Evolutionary conservation across 305 asterid species (phyloP).

Genomic region (Solanum hybrid): DNA sequence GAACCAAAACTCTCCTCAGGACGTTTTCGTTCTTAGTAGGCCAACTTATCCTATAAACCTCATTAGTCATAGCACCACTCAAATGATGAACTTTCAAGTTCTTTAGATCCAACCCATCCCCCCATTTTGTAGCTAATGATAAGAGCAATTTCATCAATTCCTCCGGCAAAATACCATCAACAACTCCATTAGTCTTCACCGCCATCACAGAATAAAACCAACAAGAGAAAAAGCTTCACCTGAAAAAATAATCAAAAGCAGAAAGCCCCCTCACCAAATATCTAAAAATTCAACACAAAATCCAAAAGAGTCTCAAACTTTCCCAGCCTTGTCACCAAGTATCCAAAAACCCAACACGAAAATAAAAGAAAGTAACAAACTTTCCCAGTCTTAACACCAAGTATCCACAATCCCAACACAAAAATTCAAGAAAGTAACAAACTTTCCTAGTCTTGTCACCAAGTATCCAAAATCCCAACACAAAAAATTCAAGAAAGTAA

Average conservation of each 20-base stretch:
- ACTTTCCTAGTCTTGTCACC: not conserved
- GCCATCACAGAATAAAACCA: slow-evolving; percentile 35
- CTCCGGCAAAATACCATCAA: slow-evolving; percentile 43
- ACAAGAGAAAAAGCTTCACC: not conserved
- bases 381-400: not conserved
- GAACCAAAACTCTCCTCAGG: slow-evolving; percentile 49
- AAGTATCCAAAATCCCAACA: not conserved
- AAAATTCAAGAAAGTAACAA: not conserved
- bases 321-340: not conserved
- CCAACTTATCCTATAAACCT: slow-evolving; percentile 66
- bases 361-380: not conserved
- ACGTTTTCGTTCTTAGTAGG: slow-evolving; percentile 28
- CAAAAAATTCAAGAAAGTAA: not conserved
- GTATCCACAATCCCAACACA: not conserved
- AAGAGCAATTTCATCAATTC: slow-evolving; percentile 42
- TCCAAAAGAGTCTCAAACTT: not conserved
- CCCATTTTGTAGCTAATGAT: slow-evolving; percentile 55
- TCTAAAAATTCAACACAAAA: not conserved
- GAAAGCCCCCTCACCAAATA: not conserved
- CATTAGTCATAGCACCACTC: slow-evolving; percentile 90
- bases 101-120: slow-evolving; percentile 41
- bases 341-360: not conserved
- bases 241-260: not conserved
- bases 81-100: slow-evolving; percentile 44
- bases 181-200: slow-evolving; percentile 47